Conservation (phyloP, 805 yeast genomes). For the Barnettozyma salicaria region DNA sequence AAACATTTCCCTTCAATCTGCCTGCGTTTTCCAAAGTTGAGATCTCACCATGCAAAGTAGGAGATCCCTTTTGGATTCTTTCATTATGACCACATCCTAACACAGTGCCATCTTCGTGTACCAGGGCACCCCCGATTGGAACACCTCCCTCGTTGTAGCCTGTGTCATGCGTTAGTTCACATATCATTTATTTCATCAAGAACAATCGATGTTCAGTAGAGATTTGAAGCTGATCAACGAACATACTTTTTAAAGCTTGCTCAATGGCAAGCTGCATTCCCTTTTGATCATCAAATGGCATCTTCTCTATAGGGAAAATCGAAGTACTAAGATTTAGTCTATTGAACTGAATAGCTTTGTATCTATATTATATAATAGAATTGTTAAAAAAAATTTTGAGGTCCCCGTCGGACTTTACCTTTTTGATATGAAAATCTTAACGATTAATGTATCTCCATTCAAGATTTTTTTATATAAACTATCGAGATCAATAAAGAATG, state of each 20-base stretch:
- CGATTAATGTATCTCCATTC: no score
- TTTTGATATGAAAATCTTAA: no score
- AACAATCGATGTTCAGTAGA: no score
- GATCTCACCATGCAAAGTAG: slow-evolving; percentile 90
- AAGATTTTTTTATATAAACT: no score
- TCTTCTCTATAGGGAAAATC: slow-evolving; percentile 22
- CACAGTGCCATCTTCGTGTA: slow-evolving; percentile 69
- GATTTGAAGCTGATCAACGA: no score
- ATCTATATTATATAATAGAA: no score
- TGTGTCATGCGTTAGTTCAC: slow-evolving; percentile 18
- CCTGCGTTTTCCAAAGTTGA: slow-evolving; percentile 88
- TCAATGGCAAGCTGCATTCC: slow-evolving; percentile 69
- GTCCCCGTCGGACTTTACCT: no score
- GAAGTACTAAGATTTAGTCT: neutral
- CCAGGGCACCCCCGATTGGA: slow-evolving; percentile 55
- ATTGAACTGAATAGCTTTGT: no score
- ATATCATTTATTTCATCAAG: neutral
- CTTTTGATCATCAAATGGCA: slow-evolving; percentile 54
- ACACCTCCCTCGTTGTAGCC: slow-evolving; percentile 37
- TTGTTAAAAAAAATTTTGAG: no score
- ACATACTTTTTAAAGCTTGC: slow-evolving; percentile 55
- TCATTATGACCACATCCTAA: slow-evolving; percentile 87
- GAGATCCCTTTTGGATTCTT: slow-evolving; percentile 79
- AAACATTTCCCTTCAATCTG: slow-evolving; percentile 69
- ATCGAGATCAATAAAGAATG: no score